These are phyloP conservation scores for Gracilaria domingensis DNA, from an alignment of 23 red algal genomes.

Conservation along the genomic window DNA sequence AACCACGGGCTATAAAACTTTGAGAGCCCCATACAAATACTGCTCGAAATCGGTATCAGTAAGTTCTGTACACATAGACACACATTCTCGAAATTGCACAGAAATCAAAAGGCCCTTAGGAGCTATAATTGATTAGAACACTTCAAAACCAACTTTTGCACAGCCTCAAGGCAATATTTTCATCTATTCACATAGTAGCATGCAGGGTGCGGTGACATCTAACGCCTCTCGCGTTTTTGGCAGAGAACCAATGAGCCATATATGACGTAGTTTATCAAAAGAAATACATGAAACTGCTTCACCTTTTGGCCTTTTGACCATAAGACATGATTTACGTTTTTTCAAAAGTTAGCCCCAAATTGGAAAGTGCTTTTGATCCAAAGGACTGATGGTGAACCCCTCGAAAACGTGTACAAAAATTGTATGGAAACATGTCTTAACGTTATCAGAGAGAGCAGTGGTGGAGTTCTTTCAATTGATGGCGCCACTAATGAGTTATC, in stretches of 20 bases:
- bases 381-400: background rate
- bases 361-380: background rate
- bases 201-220: background rate
- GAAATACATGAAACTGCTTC: conserved; percentile 21
- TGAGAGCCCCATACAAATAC: background rate
- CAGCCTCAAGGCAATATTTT: background rate
- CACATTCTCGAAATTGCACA: background rate
- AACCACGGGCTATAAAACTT: background rate
- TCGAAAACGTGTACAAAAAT: conserved; percentile 20
- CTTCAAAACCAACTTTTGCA: background rate
- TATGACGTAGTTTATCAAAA: background rate
- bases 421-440: background rate
- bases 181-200: background rate
- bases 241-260: background rate
- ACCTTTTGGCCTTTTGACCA: conserved; percentile 17
- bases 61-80: background rate
- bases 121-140: background rate
- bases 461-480: conserved; percentile 37
- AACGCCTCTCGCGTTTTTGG: background rate
- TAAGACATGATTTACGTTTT: conserved; percentile 4
- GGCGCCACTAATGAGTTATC: conserved; percentile 11
- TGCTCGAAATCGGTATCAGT: background rate
- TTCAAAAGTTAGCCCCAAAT: background rate
- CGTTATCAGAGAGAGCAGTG: background rate
- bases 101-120: background rate